phyloP scores from a whole-genome alignment of 2,329 filamentous ascomycete species.

The Cercospora berteroae region DNA sequence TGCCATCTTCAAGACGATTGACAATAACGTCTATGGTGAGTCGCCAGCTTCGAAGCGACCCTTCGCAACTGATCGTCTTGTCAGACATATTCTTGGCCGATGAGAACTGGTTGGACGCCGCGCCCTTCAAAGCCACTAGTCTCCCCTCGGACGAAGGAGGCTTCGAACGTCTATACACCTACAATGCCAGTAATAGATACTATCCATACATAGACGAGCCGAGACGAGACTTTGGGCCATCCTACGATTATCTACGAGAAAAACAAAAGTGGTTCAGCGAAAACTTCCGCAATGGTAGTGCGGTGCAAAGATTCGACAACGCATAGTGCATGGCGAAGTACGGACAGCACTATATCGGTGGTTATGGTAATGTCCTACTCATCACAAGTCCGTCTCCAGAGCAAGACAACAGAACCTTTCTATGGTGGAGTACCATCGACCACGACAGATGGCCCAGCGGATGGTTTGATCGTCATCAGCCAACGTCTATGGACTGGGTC shows the following conservation, averaged over 20 bases:
- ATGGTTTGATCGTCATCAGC: not conserved
- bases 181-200: not conserved
- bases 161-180: not conserved
- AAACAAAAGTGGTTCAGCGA: not conserved
- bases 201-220: not conserved
- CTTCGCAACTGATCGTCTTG: not conserved
- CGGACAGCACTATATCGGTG: not conserved
- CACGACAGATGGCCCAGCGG: not conserved
- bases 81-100: not conserved
- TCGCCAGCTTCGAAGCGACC: not conserved
- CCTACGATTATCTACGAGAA: not conserved
- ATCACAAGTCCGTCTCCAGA: not conserved
- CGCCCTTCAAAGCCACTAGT: not conserved
- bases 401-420: not conserved
- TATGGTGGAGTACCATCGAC: not conserved
- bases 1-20: slow-evolving; percentile 30
- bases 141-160: not conserved
- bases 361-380: not conserved
- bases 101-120: not conserved
- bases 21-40: slow-evolving; percentile 25
- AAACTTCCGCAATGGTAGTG: not conserved
- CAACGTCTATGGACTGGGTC: not conserved
- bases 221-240: not conserved
- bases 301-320: not conserved
- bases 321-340: not conserved